Evolutionary conservation across 768 basidiomycete species (phyloP).

Genomic region (Hemileccinum impolitum): DNA sequence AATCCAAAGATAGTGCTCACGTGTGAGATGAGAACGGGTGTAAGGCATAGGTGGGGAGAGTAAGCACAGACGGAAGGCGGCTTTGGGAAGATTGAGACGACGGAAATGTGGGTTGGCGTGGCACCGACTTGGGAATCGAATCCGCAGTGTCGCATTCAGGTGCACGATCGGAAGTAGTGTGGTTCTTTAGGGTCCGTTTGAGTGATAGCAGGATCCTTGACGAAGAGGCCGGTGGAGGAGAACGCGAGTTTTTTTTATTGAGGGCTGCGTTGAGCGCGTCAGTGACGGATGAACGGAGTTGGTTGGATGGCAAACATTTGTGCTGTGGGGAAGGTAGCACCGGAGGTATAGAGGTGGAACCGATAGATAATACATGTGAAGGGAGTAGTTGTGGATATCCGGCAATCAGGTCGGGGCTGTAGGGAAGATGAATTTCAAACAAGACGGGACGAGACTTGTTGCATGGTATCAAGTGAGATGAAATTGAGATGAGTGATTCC

Average conservation of each 20-base stretch:
- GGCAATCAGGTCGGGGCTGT: conserved; percentile 30
- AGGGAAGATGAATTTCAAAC: conserved; percentile 34
- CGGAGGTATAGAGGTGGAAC: conserved; percentile 17
- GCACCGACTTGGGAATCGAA: neutral
- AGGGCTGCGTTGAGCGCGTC: conserved; percentile 24
- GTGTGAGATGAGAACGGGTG: conserved; percentile 13
- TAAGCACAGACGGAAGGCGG: conserved; percentile 1
- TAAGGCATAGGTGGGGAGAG: conserved; percentile 12
- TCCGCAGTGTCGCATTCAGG: neutral
- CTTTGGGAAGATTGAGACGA: conserved; percentile 3
- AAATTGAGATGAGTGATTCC: conserved; percentile 43
- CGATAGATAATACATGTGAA: conserved; percentile 32
- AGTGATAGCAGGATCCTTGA: conserved; percentile 19
- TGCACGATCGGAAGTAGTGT: neutral
- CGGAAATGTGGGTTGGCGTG: neutral
- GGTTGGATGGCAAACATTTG: conserved; percentile 5
- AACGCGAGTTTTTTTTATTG: conserved; percentile 14
- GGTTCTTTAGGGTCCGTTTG: conserved; percentile 18
- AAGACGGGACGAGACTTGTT: conserved; percentile 27
- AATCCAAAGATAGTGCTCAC: conserved; percentile 9
- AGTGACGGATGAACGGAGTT: conserved; percentile 17
- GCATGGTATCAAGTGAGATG: conserved; percentile 30
- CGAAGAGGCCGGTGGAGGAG: conserved; percentile 17
- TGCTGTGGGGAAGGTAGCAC: conserved; percentile 11
- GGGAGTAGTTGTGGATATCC: conserved; percentile 44